Percentiles rank a stretch among this genome's conserved stretches.
These are phyloP conservation scores for Graphilbum ipis-grandicollis DNA, from an alignment of 2,329 filamentous ascomycete species.

Conservation along the genomic window DNA sequence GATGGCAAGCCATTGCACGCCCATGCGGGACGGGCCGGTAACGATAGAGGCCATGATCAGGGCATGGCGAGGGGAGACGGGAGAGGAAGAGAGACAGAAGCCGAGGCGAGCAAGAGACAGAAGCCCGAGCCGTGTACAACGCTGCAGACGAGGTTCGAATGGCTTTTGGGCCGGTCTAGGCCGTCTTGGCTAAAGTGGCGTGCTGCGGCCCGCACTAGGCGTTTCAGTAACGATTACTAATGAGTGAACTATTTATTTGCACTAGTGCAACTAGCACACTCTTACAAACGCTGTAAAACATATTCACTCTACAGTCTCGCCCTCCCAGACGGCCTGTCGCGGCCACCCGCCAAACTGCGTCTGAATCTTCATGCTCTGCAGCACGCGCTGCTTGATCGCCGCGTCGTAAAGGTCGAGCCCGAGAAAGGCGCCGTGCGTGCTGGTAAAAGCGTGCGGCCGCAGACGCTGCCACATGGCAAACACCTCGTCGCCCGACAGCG, in stretches of 20 bases:
- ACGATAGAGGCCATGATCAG: conserved; percentile 8
- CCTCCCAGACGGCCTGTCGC: conserved; percentile 14
- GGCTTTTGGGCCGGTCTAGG: no score
- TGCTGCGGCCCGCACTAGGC: no score
- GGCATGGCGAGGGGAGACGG: not conserved
- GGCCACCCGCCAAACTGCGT: conserved; percentile 31
- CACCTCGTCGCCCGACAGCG: conserved; percentile 46
- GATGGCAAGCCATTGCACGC: conserved; percentile 43
- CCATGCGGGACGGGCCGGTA: conserved; percentile 21
- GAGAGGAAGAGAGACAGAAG: not conserved
- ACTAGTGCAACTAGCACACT: no score
- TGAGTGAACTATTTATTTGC: no score
- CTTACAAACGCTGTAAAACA: no score
- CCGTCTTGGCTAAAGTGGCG: no score
- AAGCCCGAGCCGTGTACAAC: no score
- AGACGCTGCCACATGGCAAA: conserved; percentile 53
- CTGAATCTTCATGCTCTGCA: conserved; percentile 67
- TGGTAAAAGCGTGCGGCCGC: conserved; percentile 40
- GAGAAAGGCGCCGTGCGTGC: conserved; percentile 50
- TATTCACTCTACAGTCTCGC: not conserved
- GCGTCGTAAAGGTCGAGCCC: conserved; percentile 41
- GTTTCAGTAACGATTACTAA: no score
- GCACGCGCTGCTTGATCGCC: conserved; percentile 43
- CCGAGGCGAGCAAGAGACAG: not conserved
- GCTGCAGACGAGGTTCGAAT: no score